These are phyloP conservation scores for Babesia ovata DNA, from an alignment of 169 alveolate genomes.

Conservation along the genomic window DNA sequence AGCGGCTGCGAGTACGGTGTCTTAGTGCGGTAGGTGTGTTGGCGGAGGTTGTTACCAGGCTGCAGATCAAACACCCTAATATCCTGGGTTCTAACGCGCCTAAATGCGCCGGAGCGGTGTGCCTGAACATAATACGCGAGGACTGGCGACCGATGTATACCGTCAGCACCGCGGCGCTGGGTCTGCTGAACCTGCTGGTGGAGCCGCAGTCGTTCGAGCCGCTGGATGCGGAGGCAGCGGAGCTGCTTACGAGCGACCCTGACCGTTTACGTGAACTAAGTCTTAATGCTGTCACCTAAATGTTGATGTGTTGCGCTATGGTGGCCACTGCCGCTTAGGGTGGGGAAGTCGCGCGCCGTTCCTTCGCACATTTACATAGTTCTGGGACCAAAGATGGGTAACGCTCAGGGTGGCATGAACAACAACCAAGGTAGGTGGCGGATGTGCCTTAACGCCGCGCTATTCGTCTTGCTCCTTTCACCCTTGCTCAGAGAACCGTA, in stretches of 20 bases:
- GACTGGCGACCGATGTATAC: conserved; percentile 91
- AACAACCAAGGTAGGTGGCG: conserved; percentile 31
- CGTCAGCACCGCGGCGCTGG: conserved; percentile 84
- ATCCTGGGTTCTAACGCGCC: conserved; percentile 60
- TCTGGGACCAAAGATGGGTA: conserved; percentile 42
- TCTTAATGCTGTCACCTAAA: not conserved
- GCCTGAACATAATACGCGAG: conserved; percentile 88
- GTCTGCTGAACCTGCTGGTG: conserved; percentile 79
- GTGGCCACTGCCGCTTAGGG: conserved; percentile 2
- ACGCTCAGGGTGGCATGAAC: conserved; percentile 52
- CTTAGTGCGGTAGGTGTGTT: conserved; percentile 31
- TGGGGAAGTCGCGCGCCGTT: conserved; percentile 36
- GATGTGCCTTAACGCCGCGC: not conserved
- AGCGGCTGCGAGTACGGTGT: conserved; percentile 47
- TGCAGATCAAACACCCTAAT: conserved; percentile 53
- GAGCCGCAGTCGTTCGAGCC: conserved; percentile 63
- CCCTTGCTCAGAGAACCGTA: conserved; percentile 26
- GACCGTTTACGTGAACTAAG: conserved; percentile 29
- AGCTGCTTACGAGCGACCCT: conserved; percentile 30
- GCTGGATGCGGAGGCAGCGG: conserved; percentile 54
- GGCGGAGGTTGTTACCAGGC: not conserved
- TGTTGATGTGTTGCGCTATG: conserved; percentile 7
- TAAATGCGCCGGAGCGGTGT: conserved; percentile 85
- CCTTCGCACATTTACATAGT: not conserved
- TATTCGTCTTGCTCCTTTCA: not conserved